Evolutionary conservation across 2,329 filamentous ascomycete species (phyloP).

Genomic region (Fusarium sp.): DNA sequence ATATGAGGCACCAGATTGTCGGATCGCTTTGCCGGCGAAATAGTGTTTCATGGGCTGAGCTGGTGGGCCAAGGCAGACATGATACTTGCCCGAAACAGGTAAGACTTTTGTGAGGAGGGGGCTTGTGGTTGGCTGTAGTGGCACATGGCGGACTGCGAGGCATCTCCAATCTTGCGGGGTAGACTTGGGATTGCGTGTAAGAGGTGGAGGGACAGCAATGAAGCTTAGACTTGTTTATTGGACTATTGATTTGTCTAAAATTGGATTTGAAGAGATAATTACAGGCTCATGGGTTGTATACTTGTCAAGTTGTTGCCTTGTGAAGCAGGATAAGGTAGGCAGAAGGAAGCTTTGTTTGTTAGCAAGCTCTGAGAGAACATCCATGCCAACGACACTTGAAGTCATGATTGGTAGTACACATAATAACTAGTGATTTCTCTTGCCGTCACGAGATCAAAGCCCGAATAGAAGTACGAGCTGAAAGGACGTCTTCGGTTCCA

Average conservation of each 20-base stretch:
- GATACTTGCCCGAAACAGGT: neutral
- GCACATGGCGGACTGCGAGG: neutral
- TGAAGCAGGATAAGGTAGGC: neutral
- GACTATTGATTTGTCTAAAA: neutral
- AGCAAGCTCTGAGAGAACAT: neutral
- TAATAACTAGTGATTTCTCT: neutral
- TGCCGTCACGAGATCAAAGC: neutral
- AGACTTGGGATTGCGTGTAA: neutral
- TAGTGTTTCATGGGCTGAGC: neutral
- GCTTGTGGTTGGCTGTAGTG: neutral
- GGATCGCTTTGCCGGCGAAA: neutral
- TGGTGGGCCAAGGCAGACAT: neutral
- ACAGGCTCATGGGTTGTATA: neutral
- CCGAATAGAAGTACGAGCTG: neutral
- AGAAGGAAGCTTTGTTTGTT: neutral
- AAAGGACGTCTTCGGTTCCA: no score
- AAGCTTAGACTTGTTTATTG: neutral
- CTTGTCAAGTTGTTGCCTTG: neutral
- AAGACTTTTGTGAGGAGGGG: neutral
- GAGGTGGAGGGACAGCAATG: neutral
- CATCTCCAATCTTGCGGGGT: constrained; percentile 9
- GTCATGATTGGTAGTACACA: neutral
- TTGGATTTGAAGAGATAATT: neutral
- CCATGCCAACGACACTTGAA: neutral
- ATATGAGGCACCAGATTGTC: neutral